Conservation (phyloP, 148 eudicot genomes). For the Persicaria tinctoria region DNA sequence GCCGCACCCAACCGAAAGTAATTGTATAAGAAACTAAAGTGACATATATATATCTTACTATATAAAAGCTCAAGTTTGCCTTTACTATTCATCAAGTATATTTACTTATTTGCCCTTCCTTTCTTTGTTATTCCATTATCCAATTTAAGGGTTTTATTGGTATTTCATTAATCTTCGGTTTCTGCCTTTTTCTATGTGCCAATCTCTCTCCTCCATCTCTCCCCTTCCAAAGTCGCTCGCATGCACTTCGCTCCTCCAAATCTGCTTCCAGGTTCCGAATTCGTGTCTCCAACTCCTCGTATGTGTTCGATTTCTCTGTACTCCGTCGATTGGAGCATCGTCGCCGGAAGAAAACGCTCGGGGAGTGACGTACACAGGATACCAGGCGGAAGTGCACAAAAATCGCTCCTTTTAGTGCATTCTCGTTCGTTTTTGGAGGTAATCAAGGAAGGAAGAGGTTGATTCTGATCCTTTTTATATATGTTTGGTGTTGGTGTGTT, state of each 20-base stretch:
- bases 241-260: slow-evolving; percentile 9
- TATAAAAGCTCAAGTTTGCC: too few species aligned
- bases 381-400: neutral
- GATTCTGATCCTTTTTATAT: neutral
- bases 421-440: neutral
- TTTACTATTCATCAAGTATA: too few species aligned
- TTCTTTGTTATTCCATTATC: too few species aligned
- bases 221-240: neutral
- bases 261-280: neutral
- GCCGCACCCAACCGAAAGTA: too few species aligned
- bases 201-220: slow-evolving; percentile 3
- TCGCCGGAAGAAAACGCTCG: neutral
- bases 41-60: too few species aligned
- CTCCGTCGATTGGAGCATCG: neutral
- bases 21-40: too few species aligned
- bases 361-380: neutral
- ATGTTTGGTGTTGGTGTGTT: neutral
- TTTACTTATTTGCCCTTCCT: too few species aligned
- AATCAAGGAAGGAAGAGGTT: neutral
- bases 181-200: too few species aligned
- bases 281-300: neutral
- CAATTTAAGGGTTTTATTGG: too few species aligned
- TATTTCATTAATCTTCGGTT: too few species aligned
- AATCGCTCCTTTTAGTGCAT: neutral
- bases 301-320: neutral